phyloP scores from a whole-genome alignment of 23 red algal genomes.

The Agarophyton chilense region DNA sequence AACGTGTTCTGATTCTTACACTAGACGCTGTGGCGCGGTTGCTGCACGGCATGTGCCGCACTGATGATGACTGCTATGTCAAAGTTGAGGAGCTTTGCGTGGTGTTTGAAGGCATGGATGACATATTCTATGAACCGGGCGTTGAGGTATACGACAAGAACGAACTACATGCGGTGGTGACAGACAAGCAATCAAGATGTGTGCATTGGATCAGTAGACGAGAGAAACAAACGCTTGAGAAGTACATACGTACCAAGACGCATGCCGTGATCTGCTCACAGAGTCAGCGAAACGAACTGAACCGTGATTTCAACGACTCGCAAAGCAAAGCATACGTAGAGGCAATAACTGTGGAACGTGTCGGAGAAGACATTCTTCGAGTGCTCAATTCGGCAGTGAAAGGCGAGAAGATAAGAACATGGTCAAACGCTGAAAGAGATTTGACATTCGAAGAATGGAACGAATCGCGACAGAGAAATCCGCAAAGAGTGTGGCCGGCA shows the following conservation, averaged over 20 bases:
- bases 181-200: not conserved
- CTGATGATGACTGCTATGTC: not conserved
- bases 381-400: not conserved
- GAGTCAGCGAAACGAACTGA: not conserved
- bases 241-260: not conserved
- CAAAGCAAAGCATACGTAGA: not conserved
- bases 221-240: not conserved
- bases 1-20: not conserved
- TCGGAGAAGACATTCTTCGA: not conserved
- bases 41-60: not conserved
- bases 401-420: not conserved
- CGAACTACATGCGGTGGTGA: not conserved
- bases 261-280: not conserved
- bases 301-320: too few relatives aligned
- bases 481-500: not conserved
- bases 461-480: not conserved
- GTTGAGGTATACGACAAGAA: not conserved
- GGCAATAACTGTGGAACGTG: not conserved
- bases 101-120: not conserved
- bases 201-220: not conserved
- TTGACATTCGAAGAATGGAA: not conserved
- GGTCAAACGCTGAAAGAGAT: not conserved
- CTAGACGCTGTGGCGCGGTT: not conserved
- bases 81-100: constrained; percentile 1
- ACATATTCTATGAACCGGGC: not conserved